phyloP scores from a whole-genome alignment of 768 basidiomycete species.

The Pleurotus giganteus region DNA sequence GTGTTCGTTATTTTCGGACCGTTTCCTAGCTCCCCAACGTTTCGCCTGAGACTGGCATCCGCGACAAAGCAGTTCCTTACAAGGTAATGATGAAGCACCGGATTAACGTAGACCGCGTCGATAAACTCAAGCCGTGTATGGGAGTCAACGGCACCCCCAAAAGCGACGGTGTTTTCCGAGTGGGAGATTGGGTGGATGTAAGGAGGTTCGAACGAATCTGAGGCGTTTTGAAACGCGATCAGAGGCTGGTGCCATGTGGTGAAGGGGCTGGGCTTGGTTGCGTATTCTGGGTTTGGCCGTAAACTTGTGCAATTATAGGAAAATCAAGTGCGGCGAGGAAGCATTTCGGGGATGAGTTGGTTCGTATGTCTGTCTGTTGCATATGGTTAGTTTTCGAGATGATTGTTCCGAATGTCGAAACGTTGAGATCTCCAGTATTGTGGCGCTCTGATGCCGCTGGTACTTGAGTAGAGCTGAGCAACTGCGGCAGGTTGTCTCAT shows the following conservation, averaged over 20 bases:
- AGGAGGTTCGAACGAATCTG: conserved; percentile 25
- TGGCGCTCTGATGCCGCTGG: background rate
- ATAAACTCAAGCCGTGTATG: conserved; percentile 56
- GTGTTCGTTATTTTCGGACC: background rate
- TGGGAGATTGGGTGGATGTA: conserved; percentile 61
- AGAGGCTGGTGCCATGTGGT: background rate
- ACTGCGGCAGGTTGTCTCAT: no score
- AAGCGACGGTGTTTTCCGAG: conserved; percentile 48
- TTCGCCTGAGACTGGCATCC: conserved; percentile 57
- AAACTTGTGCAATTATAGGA: no score
- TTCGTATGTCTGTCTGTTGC: background rate
- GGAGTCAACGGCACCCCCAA: conserved; percentile 63
- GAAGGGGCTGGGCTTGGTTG: no score
- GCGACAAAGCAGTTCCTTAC: conserved; percentile 72
- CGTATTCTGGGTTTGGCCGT: no score
- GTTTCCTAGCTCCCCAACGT: conserved; percentile 67
- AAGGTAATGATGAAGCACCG: conserved; percentile 77
- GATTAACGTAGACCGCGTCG: conserved; percentile 49
- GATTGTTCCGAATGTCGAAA: background rate
- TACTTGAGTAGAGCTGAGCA: no score
- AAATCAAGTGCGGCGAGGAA: background rate
- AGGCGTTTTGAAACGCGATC: background rate
- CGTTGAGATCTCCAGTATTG: background rate
- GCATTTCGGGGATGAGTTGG: background rate
- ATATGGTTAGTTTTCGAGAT: background rate